Conservation (phyloP, 495 filamentous ascomycete species). For the Aspergillus ostianus region DNA sequence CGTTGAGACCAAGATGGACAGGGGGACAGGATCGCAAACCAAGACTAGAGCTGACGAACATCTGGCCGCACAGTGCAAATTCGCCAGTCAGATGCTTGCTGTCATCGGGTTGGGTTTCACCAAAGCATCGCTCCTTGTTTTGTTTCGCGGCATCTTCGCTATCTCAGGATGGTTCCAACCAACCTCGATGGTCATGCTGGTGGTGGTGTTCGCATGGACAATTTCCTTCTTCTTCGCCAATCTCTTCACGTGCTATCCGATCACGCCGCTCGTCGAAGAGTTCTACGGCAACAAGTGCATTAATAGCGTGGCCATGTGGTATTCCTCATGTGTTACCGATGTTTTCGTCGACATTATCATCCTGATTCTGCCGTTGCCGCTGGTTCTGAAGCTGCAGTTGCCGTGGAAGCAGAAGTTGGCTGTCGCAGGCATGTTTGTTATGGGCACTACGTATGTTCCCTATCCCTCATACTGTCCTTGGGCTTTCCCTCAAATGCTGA, state of each 20-base stretch:
- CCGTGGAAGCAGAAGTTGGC: slow-evolving; percentile 40
- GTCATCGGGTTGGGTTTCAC: slow-evolving; percentile 1
- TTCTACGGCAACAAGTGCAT: slow-evolving; percentile 30
- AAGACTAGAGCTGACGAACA: too few relatives aligned
- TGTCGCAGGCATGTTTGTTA: slow-evolving; percentile 41
- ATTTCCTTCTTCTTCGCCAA: neutral
- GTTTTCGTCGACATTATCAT: slow-evolving; percentile 47
- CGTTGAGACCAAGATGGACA: too few relatives aligned
- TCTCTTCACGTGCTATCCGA: slow-evolving; percentile 5
- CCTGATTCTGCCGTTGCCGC: slow-evolving; percentile 45
- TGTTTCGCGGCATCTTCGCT: neutral
- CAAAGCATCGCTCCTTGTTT: neutral
- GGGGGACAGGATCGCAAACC: too few relatives aligned
- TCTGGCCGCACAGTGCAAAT: neutral
- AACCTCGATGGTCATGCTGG: neutral
- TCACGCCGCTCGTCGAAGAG: slow-evolving; percentile 4
- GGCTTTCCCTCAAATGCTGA: neutral
- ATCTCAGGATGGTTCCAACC: neutral
- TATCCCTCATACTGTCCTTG: neutral
- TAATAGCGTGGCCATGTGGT: slow-evolving; percentile 33
- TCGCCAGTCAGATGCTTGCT: neutral
- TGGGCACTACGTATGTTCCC: slow-evolving; percentile 41
- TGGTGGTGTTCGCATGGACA: neutral
- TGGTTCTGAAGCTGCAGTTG: slow-evolving; percentile 40
- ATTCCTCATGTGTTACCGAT: slow-evolving; percentile 44